Evolutionary conservation across 495 filamentous ascomycete species (phyloP), one percentile per base, ranked within the genome.

Genomic region (Pseudevernia furfuracea): DNA sequence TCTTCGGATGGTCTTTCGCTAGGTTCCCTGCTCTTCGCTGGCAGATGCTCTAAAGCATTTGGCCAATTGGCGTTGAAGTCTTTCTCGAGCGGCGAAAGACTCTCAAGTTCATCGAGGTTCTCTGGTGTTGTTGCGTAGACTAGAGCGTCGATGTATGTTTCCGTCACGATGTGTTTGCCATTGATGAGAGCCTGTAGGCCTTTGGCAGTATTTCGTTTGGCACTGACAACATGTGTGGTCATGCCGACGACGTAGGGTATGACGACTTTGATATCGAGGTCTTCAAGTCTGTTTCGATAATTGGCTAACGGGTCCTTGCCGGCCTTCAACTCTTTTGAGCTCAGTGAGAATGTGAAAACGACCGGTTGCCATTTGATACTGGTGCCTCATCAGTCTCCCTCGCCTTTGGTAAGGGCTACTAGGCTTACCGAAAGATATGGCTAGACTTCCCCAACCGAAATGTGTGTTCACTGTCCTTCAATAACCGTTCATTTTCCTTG

Each of bases 51-150:
- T 57, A 78, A 74, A 11, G 89, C 75, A 66, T 92, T 80, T 19
- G 94, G 95, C 89, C 91, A 97, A 66, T 85, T 80, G 4, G 78
- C 77, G 60, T 93, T 86, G 69, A 93, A 97, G 70, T 97, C 92
- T 23, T 77, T 73, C 71, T 97, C 94, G n/a, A 98, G 75, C 6
- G 79, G 81, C 14, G 86, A 89, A 1, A 82, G 70, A 1, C 78
- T 79, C 34, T 82, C 79, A 12, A 76, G 61, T n/a, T 84, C 83
- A 34, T 80, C 79, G 0, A 76, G 74, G 37, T 81, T 79, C 34
- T 81, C 76, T 3, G 83, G 78, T 0, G 75, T 76, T 4, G 84
- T 78, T n/a, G 88, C 89, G 59, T 87, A 89, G 53, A 88, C 78
- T 7, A 91, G 76, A 12, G 90, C 84, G 62, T 90, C 84, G 49